Conservation (phyloP, 768 basidiomycete species). For the Amyloporia xantha region DNA sequence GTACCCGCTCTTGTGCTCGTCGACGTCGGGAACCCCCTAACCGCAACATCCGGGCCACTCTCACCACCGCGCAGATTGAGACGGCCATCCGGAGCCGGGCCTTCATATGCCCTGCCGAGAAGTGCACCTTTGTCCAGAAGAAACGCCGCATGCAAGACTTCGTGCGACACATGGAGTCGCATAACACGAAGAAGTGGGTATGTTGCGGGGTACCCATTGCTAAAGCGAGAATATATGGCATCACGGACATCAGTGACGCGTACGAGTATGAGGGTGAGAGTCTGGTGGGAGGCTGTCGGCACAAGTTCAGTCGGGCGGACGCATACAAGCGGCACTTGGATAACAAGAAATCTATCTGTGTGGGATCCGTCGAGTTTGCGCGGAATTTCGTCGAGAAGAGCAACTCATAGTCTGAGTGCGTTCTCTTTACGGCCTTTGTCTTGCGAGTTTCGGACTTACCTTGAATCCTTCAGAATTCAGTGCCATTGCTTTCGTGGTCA, state of each 20-base stretch:
- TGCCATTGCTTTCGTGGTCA: too few relatives aligned
- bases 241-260: background rate
- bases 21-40: too few relatives aligned
- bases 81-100: too few relatives aligned
- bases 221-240: conserved; percentile 2
- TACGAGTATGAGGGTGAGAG: conserved; percentile 8
- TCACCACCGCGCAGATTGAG: too few relatives aligned
- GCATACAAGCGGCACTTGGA: conserved; percentile 3
- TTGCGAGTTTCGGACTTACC: too few relatives aligned
- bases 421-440: too few relatives aligned
- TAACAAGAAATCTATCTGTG: background rate
- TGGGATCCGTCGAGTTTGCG: background rate
- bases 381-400: too few relatives aligned
- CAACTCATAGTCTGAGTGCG: too few relatives aligned
- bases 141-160: conserved; percentile 15
- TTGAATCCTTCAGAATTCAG: too few relatives aligned
- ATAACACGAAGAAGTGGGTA: conserved; percentile 8
- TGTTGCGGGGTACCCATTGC: conserved; percentile 16
- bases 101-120: conserved; percentile 2
- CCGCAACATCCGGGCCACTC: too few relatives aligned
- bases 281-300: conserved; percentile 6
- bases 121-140: conserved; percentile 12
- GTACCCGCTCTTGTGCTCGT: too few relatives aligned
- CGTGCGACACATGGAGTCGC: conserved; percentile 15
- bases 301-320: conserved; percentile 8